Evolutionary conservation across 768 basidiomycete genomes (phyloP).

Genomic region (Amylocystis lapponica): DNA sequence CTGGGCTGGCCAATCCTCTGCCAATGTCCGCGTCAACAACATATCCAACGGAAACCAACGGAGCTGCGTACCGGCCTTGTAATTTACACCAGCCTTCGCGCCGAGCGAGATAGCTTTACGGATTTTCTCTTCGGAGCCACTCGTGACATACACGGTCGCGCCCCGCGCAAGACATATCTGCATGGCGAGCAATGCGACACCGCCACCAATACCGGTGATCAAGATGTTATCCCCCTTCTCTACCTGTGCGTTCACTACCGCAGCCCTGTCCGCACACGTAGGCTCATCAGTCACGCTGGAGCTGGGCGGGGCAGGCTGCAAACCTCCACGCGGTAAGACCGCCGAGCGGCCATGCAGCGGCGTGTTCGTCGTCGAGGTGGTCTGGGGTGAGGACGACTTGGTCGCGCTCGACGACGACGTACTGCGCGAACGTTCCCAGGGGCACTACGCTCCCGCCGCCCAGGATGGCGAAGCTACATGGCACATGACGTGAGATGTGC

Average conservation of each 20-base stretch:
- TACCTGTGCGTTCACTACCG: constrained; percentile 59
- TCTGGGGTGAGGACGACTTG: constrained; percentile 60
- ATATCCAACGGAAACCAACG: no score
- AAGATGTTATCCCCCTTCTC: constrained; percentile 63
- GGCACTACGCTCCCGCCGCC: constrained; percentile 51
- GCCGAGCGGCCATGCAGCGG: constrained; percentile 72
- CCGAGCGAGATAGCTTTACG: constrained; percentile 59
- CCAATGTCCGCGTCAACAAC: not conserved
- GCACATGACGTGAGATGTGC: not conserved
- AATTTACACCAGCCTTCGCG: constrained; percentile 72
- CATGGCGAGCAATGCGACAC: constrained; percentile 72
- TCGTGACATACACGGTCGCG: constrained; percentile 80
- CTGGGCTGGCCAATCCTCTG: constrained; percentile 30
- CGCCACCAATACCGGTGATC: constrained; percentile 80
- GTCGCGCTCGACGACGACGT: constrained; percentile 65
- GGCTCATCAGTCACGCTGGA: not conserved
- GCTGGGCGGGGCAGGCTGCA: constrained; percentile 6
- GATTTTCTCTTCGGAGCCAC: constrained; percentile 65
- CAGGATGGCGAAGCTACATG: constrained; percentile 53
- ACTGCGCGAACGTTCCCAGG: constrained; percentile 72
- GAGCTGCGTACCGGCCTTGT: constrained; percentile 51
- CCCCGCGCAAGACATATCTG: constrained; percentile 74
- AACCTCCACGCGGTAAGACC: constrained; percentile 85
- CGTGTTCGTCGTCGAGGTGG: constrained; percentile 62
- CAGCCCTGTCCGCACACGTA: constrained; percentile 40